These are phyloP conservation scores for Hamigera avellanea DNA, from an alignment of 495 filamentous ascomycete genomes.

Conservation along the genomic window DNA sequence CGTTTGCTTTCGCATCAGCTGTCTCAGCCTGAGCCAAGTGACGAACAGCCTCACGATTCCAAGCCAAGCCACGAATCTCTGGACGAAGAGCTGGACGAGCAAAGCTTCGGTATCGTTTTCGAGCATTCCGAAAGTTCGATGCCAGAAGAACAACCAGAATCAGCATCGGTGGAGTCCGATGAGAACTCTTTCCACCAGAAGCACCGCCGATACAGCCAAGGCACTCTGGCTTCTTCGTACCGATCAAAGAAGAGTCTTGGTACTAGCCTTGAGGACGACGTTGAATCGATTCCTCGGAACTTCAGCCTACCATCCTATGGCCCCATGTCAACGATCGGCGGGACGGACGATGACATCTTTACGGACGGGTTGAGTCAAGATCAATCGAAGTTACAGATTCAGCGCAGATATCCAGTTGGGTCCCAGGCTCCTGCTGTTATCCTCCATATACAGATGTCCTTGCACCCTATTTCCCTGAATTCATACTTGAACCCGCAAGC, in stretches of 20 bases:
- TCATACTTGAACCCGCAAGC: conserved; percentile 31
- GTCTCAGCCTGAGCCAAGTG: conserved; percentile 8
- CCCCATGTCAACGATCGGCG: conserved; percentile 22
- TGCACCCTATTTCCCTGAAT: conserved; percentile 37
- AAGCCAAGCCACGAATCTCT: conserved; percentile 5
- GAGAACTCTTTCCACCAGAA: conserved; percentile 10
- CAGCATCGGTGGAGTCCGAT: conserved; percentile 13
- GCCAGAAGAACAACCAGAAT: conserved; percentile 3
- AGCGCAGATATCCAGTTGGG: conserved; percentile 12
- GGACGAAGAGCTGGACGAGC: conserved; percentile 19
- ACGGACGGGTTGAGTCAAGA: conserved; percentile 36
- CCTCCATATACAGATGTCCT: conserved; percentile 44
- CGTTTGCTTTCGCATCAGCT: conserved; percentile 5
- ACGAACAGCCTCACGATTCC: conserved; percentile 8
- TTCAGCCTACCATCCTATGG: conserved; percentile 18
- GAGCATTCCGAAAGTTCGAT: conserved; percentile 19
- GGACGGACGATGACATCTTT: conserved; percentile 36
- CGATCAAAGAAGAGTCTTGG: conserved; percentile 21
- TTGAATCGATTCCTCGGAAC: conserved; percentile 30
- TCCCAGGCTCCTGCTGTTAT: conserved; percentile 28
- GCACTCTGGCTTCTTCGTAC: conserved; percentile 13
- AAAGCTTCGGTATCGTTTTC: conserved; percentile 33
- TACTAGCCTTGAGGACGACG: conserved; percentile 19
- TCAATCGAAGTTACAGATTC: conserved; percentile 24
- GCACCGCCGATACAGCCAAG: conserved; percentile 14